Conservation (phyloP, 73 alveolate species). For the Durusdinium trenchii region DNA sequence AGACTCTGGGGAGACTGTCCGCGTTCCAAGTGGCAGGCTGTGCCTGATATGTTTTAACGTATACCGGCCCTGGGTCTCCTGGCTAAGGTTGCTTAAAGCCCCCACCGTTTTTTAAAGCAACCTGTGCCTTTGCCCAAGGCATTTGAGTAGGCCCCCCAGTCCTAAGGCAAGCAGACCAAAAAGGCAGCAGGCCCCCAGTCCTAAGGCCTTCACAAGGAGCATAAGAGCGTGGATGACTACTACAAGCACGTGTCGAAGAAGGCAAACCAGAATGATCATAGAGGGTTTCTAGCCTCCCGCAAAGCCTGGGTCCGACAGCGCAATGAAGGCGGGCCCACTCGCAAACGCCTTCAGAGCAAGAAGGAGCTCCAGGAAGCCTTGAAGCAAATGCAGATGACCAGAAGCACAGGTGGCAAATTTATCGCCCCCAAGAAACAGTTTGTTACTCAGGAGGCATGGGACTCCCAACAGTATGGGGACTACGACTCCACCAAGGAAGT, state of each 20-base stretch:
- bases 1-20: constrained; percentile 5
- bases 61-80: constrained; percentile 4
- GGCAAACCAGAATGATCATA: neutral
- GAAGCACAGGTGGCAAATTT: neutral
- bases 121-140: too few species aligned
- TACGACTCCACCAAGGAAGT: neutral
- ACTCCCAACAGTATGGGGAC: neutral
- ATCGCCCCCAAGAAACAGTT: constrained; percentile 6
- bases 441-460: neutral
- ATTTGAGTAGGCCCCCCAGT: too few species aligned
- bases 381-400: neutral
- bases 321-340: neutral
- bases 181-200: too few species aligned
- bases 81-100: neutral
- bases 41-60: constrained; percentile 28
- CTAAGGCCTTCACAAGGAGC: constrained; percentile 18
- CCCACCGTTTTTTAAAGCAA: neutral
- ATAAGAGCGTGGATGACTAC: neutral
- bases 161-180: too few species aligned
- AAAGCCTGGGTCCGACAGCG: neutral
- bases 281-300: neutral
- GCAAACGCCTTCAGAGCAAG: neutral
- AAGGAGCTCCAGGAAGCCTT: neutral
- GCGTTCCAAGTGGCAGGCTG: constrained; percentile 13
- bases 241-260: neutral